Conservation (phyloP, 805 yeast genomes). For the Cyberlindnera veronae region DNA sequence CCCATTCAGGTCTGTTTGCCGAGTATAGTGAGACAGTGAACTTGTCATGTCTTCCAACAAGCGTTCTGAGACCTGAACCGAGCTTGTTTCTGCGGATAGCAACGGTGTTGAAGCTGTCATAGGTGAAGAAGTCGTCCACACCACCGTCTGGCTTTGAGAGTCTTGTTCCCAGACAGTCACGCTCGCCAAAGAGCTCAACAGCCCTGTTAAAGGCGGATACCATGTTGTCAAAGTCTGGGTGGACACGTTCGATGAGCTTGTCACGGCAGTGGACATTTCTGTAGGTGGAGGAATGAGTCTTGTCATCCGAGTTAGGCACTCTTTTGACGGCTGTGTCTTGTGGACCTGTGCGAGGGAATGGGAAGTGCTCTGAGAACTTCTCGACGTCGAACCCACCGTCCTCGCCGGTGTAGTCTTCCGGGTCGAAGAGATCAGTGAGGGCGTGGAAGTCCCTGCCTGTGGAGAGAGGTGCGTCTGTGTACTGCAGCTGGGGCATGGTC, state of each 20-base stretch:
- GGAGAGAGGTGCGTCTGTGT: not conserved
- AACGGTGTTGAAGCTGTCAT: constrained; percentile 37
- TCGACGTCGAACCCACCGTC: constrained; percentile 10
- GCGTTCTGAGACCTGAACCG: constrained; percentile 41
- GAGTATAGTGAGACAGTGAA: constrained; percentile 46
- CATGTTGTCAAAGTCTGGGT: constrained; percentile 41
- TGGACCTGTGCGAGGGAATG: constrained; percentile 4
- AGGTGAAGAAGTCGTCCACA: constrained; percentile 38
- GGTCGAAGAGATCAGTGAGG: not conserved
- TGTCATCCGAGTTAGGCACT: constrained; percentile 33
- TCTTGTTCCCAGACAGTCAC: constrained; percentile 13
- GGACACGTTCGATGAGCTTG: constrained; percentile 33
- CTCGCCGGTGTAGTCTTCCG: constrained; percentile 1
- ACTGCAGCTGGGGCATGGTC: not conserved
- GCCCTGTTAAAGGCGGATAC: constrained; percentile 39
- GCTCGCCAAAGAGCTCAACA: constrained; percentile 28
- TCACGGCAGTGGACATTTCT: constrained; percentile 38
- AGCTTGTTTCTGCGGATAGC: constrained; percentile 27
- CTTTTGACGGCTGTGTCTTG: not conserved
- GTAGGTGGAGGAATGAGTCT: constrained; percentile 43
- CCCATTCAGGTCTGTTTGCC: constrained; percentile 54
- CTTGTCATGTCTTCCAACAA: constrained; percentile 20
- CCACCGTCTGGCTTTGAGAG: constrained; percentile 30
- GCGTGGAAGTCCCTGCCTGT: not conserved
- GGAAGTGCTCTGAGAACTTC: constrained; percentile 1